Evolutionary conservation across 179 eudicot genomes (phyloP).

Genomic region (Pouteria campechiana): DNA sequence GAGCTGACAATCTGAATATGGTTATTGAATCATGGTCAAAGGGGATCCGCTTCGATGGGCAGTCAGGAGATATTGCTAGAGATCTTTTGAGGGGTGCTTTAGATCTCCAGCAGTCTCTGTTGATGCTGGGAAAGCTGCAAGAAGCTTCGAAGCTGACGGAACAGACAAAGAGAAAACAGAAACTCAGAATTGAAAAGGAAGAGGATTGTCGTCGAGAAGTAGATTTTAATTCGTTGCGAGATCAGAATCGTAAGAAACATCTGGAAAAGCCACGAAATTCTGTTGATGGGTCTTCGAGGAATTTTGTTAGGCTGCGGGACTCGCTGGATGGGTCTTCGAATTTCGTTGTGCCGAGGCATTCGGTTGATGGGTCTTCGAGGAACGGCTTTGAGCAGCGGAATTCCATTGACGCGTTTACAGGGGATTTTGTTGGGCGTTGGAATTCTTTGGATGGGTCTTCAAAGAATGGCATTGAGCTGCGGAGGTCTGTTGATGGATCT

Average conservation of each 20-base stretch:
- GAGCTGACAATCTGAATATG: constrained; percentile 40
- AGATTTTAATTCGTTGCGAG: too few relatives aligned
- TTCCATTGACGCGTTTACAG: too few relatives aligned
- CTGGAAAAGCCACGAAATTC: constrained; percentile 27
- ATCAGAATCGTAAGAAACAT: constrained; percentile 11
- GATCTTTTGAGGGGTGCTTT: constrained; percentile 73
- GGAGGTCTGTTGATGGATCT: too few relatives aligned
- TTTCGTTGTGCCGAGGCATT: too few relatives aligned
- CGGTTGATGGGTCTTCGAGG: too few relatives aligned
- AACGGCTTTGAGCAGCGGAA: constrained; percentile 11
- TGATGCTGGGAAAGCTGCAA: constrained; percentile 54
- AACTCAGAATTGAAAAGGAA: constrained; percentile 21
- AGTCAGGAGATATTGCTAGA: constrained; percentile 35
- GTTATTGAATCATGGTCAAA: constrained; percentile 46
- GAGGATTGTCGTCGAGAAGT: too few relatives aligned
- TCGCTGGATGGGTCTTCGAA: too few relatives aligned
- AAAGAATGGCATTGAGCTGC: too few relatives aligned
- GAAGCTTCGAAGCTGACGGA: constrained; percentile 35
- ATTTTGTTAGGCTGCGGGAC: too few relatives aligned
- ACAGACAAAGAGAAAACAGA: constrained; percentile 25
- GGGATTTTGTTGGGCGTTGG: constrained; percentile 9
- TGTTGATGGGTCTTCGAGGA: constrained; percentile 33
- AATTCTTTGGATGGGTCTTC: constrained; percentile 11
- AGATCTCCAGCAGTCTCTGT: constrained; percentile 67
- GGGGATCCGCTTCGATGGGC: constrained; percentile 6